phyloP scores from a whole-genome alignment of 225 moss, liverwort and hornwort genomes.

The Takakia lepidozioides region DNA sequence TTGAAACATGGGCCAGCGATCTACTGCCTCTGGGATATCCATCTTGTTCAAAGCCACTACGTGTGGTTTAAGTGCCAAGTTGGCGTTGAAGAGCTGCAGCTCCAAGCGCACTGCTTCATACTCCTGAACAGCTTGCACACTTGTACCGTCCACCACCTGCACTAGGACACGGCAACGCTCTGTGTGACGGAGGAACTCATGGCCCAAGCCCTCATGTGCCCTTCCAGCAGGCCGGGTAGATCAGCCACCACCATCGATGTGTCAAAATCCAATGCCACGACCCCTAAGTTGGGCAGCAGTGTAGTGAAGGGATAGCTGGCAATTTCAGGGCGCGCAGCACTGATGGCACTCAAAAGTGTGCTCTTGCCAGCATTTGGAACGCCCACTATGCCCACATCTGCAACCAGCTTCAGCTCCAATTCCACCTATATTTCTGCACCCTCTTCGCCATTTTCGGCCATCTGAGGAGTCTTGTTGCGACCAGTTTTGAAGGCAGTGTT shows the following conservation, averaged over 20 bases:
- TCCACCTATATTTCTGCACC: no score
- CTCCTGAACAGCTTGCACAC: slow-evolving; percentile 74
- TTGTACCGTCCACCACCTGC: slow-evolving; percentile 91
- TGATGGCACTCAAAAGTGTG: no score
- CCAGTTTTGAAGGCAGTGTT: no score
- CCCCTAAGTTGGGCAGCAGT: slow-evolving; percentile 87
- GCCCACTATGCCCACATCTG: no score
- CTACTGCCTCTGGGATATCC: slow-evolving; percentile 82
- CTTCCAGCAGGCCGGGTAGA: slow-evolving; percentile 90
- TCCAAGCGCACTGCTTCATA: slow-evolving; percentile 91
- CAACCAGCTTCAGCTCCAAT: no score
- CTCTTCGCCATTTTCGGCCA: slow-evolving; percentile 84
- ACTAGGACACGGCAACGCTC: slow-evolving; percentile 97
- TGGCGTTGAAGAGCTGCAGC: slow-evolving; percentile 82
- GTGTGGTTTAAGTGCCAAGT: slow-evolving; percentile 62
- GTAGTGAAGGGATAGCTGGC: no score
- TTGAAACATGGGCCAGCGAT: slow-evolving; percentile 72
- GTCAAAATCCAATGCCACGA: slow-evolving; percentile 78
- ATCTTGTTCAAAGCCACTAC: slow-evolving; percentile 93
- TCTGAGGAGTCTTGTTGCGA: no score
- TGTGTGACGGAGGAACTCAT: slow-evolving; percentile 95
- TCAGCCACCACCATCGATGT: slow-evolving; percentile 94
- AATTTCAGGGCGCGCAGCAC: no score
- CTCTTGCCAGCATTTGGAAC: no score
- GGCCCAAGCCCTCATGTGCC: slow-evolving; percentile 92